Evolutionary conservation across 148 eudicot genomes (phyloP).

Genomic region (Heliosperma pusillum): DNA sequence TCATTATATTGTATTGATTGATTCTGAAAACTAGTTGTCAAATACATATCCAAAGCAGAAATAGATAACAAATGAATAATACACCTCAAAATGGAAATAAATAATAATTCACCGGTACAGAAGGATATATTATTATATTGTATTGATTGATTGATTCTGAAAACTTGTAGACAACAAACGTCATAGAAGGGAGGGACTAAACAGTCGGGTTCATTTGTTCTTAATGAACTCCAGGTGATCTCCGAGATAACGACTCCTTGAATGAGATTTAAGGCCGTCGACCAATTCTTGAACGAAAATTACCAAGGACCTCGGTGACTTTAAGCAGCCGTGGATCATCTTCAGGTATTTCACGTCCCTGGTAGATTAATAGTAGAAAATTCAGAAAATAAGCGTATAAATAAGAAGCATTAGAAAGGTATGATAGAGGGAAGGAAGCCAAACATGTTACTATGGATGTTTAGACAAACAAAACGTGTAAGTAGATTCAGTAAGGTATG

Average conservation of each 20-base stretch:
- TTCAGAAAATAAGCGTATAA: not conserved
- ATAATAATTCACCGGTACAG: no score
- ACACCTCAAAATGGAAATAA: no score
- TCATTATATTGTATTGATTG: no score
- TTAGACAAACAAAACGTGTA: no score
- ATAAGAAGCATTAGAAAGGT: no score
- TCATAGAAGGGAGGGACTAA: not conserved
- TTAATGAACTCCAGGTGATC: not conserved
- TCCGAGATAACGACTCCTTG: not conserved
- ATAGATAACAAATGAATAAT: no score
- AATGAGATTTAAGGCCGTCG: not conserved
- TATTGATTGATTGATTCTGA: no score
- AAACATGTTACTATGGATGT: not conserved
- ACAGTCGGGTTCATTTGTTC: not conserved
- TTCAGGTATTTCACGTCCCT: conserved; percentile 78
- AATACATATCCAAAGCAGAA: no score
- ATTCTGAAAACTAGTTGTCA: no score
- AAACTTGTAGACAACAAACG: not conserved
- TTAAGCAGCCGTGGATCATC: conserved; percentile 62
- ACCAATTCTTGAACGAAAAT: conserved; percentile 29
- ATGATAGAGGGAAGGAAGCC: no score
- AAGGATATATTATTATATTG: no score
- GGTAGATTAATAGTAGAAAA: conserved; percentile 10
- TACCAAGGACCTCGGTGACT: conserved; percentile 38
- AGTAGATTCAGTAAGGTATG: no score